Evolutionary conservation across 83 land plant species (phyloP).

Genomic region (Thuja plicata): DNA sequence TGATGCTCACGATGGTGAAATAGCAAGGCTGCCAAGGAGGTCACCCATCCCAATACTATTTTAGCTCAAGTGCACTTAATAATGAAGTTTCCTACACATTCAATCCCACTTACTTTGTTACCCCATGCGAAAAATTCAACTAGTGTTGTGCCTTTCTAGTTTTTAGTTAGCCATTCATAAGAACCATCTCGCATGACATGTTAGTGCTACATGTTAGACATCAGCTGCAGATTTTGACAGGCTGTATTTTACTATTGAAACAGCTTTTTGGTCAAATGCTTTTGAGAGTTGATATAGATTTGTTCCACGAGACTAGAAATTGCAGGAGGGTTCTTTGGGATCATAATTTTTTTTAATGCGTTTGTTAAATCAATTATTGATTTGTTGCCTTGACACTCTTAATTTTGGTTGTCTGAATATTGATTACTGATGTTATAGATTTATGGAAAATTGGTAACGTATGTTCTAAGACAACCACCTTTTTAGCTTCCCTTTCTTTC

Average conservation of each 20-base stretch:
- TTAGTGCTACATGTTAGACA: not conserved
- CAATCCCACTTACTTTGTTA: no score
- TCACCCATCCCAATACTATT: no score
- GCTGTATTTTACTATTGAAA: not conserved
- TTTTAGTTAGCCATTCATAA: no score
- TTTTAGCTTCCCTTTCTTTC: not conserved
- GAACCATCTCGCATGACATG: no score
- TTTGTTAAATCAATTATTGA: not conserved
- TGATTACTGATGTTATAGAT: not conserved
- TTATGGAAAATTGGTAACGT: not conserved
- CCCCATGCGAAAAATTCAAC: no score
- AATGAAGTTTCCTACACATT: no score
- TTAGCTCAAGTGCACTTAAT: no score
- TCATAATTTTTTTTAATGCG: not conserved
- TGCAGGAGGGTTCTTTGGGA: not conserved
- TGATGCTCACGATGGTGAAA: no score
- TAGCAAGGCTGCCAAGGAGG: no score
- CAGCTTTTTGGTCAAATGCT: not conserved
- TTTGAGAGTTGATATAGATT: not conserved
- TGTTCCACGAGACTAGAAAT: not conserved
- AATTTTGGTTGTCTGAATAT: not conserved
- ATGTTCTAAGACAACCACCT: not conserved
- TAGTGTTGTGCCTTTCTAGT: no score
- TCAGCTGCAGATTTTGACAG: not conserved
- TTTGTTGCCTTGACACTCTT: not conserved